Conservation (phyloP, 1,284 basidiomycete genomes). For the Heterobasidion occidentale region DNA sequence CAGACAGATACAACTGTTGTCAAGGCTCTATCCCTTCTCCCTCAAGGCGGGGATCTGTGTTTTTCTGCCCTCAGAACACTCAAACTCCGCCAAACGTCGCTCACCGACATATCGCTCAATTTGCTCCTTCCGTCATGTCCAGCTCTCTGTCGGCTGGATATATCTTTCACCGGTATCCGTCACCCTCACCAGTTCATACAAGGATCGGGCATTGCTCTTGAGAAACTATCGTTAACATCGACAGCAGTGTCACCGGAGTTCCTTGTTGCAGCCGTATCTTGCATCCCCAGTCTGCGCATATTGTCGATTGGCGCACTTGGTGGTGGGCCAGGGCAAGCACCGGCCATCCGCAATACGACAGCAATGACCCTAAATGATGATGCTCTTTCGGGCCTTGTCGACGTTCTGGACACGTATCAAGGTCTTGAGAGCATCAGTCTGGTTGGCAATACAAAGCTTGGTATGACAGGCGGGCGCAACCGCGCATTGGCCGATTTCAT, state of each 20-base stretch:
- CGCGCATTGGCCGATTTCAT: slow-evolving; percentile 40
- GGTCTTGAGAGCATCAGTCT: slow-evolving; percentile 46
- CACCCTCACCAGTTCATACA: slow-evolving; percentile 20
- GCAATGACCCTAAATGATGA: slow-evolving; percentile 51
- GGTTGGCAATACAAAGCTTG: slow-evolving; percentile 56
- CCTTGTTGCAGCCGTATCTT: slow-evolving; percentile 31
- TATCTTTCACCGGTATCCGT: slow-evolving; percentile 55
- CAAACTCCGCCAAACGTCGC: slow-evolving; percentile 48
- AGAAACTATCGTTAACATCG: slow-evolving; percentile 58
- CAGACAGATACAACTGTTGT: slow-evolving; percentile 51
- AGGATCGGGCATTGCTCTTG: slow-evolving; percentile 24
- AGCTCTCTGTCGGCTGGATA: slow-evolving; percentile 44
- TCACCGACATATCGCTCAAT: slow-evolving; percentile 41
- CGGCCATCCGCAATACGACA: slow-evolving; percentile 35
- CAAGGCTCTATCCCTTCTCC: slow-evolving; percentile 32
- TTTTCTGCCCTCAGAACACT: slow-evolving; percentile 39
- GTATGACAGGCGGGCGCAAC: slow-evolving; percentile 22
- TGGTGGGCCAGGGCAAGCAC: slow-evolving; percentile 34
- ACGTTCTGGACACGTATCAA: slow-evolving; percentile 26
- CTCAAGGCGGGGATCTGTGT: slow-evolving; percentile 15
- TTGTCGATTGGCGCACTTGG: slow-evolving; percentile 59
- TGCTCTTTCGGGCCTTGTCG: slow-evolving; percentile 36
- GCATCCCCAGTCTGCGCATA: slow-evolving; percentile 33
- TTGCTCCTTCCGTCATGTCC: slow-evolving; percentile 39
- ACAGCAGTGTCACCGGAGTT: slow-evolving; percentile 35